Base-by-base conservation (phyloP, 1,284 basidiomycete genomes). In the Microbotryum silenes-acaulis region DNA sequence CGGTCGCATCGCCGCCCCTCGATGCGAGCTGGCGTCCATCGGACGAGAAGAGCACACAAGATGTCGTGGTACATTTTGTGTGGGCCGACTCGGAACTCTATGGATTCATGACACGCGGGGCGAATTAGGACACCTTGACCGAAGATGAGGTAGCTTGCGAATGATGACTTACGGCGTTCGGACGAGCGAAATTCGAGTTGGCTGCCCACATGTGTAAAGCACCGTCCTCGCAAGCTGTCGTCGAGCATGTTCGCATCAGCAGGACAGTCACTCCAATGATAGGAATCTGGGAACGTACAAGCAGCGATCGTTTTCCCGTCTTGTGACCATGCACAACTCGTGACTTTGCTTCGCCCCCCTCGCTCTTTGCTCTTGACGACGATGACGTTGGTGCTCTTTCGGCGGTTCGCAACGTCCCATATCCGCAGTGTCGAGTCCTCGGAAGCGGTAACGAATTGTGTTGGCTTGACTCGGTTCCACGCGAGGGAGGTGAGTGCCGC, bases 341-440 rank as follows among this genome's bases (percentile, higher is more conserved):
- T 89, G 18, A 98, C 87, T 73, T 91, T 92, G 14, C 94, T 97
- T 66, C 92, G 82, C 20, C 89, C 87, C n/a, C 96, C 96, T 54
- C 93, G 81, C 69, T 94, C 91, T 75, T 94, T 97, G 21, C 90
- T 93, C 76, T 93, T 94, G 68, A 97, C 88, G 12, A 97, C 91
- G 68, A 98, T 92, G 44, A 97, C 90, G 0, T 84, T 83, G 77
- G 91, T 91, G 74, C 97, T 92, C 75, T 93, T 93, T 52, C 86
- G 82, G 71, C 84, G 87, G 71, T 90, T 84, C 71, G 89, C 87
- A 10, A 86, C 82, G 69, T 97, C 87, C 96, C 96, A 99, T 75
- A 99, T 88, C 60, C 91, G 91, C 60, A 60, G 86, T 0, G 96
- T 97, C 6, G 89, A 91, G 77, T 99, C 96, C 50, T 87, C 85